phyloP scores from a whole-genome alignment of 179 eudicot genomes.

The Corrigiola litoralis region DNA sequence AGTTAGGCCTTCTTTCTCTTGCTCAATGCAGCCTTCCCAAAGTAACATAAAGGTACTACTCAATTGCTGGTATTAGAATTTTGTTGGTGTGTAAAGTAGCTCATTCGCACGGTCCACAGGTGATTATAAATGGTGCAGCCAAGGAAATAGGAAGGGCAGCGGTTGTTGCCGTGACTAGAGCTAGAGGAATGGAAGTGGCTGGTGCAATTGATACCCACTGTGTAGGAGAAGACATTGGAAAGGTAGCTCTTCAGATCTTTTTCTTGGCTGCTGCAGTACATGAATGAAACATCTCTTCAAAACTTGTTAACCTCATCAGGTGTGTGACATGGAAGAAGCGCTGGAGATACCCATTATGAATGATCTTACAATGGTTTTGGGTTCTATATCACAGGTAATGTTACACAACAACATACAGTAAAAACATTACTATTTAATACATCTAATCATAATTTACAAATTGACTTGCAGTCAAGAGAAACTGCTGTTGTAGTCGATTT shows the following conservation, averaged over 20 bases:
- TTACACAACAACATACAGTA: background rate
- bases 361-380: conserved; percentile 89
- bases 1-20: conserved; percentile 31
- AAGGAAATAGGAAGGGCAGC: conserved; percentile 95
- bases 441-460: background rate
- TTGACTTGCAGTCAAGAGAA: conserved; percentile 49
- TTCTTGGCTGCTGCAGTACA: too few relatives aligned
- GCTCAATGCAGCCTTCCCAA: conserved; percentile 59
- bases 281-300: background rate
- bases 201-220: conserved; percentile 75
- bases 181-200: conserved; percentile 94
- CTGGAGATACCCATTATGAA: conserved; percentile 81
- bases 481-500: conserved; percentile 79
- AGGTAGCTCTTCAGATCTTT: conserved; percentile 24
- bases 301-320: conserved; percentile 29
- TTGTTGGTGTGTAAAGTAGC: background rate
- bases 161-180: conserved; percentile 71
- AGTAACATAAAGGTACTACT: conserved; percentile 61
- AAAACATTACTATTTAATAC: background rate
- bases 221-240: conserved; percentile 85
- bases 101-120: conserved; percentile 27
- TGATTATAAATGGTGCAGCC: conserved; percentile 85
- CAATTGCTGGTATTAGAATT: background rate
- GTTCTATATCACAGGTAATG: conserved; percentile 91
- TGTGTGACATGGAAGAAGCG: conserved; percentile 85